A percentile compares a stretch with the other conserved stretches of the same genome.
Evolutionary conservation across 257 asterid species (phyloP).

Genomic region (Solanum lycopersicoides): DNA sequence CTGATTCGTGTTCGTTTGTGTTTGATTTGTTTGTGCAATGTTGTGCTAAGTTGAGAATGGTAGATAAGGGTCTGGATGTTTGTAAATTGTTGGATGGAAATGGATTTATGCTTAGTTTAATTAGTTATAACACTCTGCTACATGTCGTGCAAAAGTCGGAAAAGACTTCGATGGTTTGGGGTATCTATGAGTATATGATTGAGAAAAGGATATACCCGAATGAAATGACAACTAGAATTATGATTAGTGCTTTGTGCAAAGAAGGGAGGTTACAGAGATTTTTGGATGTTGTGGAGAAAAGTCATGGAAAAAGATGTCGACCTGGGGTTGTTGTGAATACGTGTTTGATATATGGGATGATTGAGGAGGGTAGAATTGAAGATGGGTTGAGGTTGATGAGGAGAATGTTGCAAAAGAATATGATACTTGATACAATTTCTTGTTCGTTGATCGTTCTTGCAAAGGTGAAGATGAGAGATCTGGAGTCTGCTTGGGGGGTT

Average conservation of each 20-base stretch:
- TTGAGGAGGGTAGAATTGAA: constrained; percentile 40
- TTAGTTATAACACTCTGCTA: constrained; percentile 57
- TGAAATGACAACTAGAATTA: constrained; percentile 41
- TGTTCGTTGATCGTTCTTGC: constrained; percentile 55
- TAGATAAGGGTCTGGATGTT: constrained; percentile 36
- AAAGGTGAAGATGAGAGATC: constrained; percentile 53
- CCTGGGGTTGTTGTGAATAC: constrained; percentile 56
- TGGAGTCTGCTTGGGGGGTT: constrained; percentile 44
- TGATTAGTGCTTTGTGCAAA: constrained; percentile 64
- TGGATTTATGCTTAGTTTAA: constrained; percentile 44
- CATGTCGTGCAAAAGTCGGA: constrained; percentile 57
- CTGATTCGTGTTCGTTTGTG: constrained; percentile 59
- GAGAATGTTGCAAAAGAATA: constrained; percentile 52
- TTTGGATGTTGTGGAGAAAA: constrained; percentile 44
- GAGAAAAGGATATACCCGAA: constrained; percentile 38
- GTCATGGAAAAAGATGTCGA: constrained; percentile 62
- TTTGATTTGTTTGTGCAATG: constrained; percentile 66
- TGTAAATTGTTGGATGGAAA: constrained; percentile 39
- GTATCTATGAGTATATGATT: constrained; percentile 56
- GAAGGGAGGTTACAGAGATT: constrained; percentile 49
- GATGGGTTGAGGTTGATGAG: constrained; percentile 47
- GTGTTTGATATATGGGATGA: constrained; percentile 51
- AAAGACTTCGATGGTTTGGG: constrained; percentile 38
- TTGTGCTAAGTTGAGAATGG: constrained; percentile 64
- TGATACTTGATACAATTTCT: constrained; percentile 50